phyloP scores from a whole-genome alignment of 768 basidiomycete genomes.

The Termitomyces sp. region DNA sequence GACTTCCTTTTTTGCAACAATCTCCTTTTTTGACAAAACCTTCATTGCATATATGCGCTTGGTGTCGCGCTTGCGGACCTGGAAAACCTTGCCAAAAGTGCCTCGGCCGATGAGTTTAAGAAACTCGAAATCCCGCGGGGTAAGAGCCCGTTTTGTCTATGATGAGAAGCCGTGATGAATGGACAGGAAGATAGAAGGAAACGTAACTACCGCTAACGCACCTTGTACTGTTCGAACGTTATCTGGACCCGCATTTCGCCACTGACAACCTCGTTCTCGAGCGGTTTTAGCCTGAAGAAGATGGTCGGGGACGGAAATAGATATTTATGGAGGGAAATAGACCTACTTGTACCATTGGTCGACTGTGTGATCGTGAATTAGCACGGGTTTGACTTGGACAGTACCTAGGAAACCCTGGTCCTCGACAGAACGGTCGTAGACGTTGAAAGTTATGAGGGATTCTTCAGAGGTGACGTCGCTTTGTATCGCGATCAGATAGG shows the following conservation, averaged over 20 bases:
- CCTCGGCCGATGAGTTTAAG: conserved; percentile 98
- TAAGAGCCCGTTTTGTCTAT: conserved; percentile 79
- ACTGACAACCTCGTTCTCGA: conserved; percentile 76
- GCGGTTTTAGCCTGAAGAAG: conserved; percentile 56
- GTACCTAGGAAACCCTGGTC: conserved; percentile 90
- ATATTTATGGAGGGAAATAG: conserved; percentile 10
- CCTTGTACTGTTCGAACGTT: conserved; percentile 89
- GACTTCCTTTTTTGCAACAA: conserved; percentile 98
- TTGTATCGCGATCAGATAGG: conserved; percentile 15
- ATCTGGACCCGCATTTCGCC: conserved; percentile 95
- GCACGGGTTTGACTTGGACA: conserved; percentile 84
- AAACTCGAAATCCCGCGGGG: conserved; percentile 97
- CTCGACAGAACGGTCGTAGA: conserved; percentile 82
- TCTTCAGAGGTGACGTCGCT: conserved; percentile 93
- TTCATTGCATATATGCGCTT: conserved; percentile 99
- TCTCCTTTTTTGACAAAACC: conserved; percentile 97
- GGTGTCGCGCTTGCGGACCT: conserved; percentile 97
- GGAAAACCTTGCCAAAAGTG: conserved; percentile 97
- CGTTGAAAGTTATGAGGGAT: conserved; percentile 78
- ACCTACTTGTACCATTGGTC: conserved; percentile 96
- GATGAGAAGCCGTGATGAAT: conserved; percentile 11
- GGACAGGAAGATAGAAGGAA: not conserved
- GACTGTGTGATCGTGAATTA: conserved; percentile 90
- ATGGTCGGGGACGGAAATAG: conserved; percentile 9
- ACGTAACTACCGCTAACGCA: conserved; percentile 30